Base-by-base conservation (phyloP, 1,139 yeast genomes). In the Suhomyces kunorum region DNA sequence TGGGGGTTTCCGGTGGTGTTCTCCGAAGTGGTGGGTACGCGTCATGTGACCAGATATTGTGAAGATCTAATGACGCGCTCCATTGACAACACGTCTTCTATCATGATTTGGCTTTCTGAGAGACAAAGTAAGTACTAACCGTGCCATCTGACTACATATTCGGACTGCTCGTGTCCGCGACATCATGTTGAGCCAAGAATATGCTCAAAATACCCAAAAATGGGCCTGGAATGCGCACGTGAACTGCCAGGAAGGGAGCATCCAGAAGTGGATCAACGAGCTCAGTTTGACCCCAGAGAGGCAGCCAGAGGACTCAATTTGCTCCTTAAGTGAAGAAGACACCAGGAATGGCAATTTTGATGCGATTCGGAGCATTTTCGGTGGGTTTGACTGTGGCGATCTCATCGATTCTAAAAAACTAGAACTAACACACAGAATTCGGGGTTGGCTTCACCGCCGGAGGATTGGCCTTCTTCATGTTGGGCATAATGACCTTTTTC, bases 401-500 rank as follows among this genome's bases (percentile, higher is more conserved):
- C n/a, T n/a, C n/a, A n/a, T n/a, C n/a, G n/a, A n/a, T n/a, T n/a
- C n/a, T n/a, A n/a, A n/a, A n/a, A 13, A 8, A 7, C 22, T 17
- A 36, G 28, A 22, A 38, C 40, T 38, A 38, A 38, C 40, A 9
- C 5, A 8, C 50, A 87, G 96, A 89, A 64, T 83, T 83, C 56
- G 98, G 98, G 22, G 97, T 88, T 19, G 96, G 89, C 8, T 86
- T 90, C 71, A 87, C 96, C 11, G 90, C 95, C 18, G 87, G 86
- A 19, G 97, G 92, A 44, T 77, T 84, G 42, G 62, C 87, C 34
- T 84, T 88, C 59, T 86, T 92, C 62, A 59, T 87, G 7, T 70
- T 90, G 27, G 98, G 98, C 9, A 76, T 92, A 31, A 58, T 89
- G 58, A 80, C 96, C 19, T 81, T 92, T 49, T 92, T 92, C 58